phyloP scores from a whole-genome alignment of 2,329 filamentous ascomycete species.

The Rutstroemia sp. region DNA sequence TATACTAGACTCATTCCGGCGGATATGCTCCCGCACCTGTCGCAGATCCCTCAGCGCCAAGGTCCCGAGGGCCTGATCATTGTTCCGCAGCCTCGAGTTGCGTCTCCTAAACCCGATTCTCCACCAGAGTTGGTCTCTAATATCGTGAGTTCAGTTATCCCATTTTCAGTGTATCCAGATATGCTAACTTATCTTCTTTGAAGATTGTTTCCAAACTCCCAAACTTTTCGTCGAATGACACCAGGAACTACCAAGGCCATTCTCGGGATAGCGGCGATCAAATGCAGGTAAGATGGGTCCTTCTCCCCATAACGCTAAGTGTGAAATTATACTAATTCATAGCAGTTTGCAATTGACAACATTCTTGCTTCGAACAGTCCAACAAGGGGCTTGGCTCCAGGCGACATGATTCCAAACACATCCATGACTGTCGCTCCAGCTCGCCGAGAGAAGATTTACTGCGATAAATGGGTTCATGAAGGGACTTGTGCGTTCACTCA shows the following conservation, averaged over 20 bases:
- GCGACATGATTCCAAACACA: neutral
- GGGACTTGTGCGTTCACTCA: slow-evolving; percentile 80
- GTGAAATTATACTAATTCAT: slow-evolving; percentile 1
- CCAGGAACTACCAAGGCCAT: neutral
- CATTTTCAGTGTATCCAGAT: neutral
- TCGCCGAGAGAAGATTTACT: slow-evolving; percentile 58
- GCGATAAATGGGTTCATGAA: slow-evolving; percentile 83
- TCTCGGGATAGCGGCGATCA: neutral
- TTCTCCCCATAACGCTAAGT: neutral
- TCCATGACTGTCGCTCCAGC: neutral
- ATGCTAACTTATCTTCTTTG: neutral
- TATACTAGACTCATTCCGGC: slow-evolving; percentile 49
- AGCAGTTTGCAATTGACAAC: slow-evolving; percentile 4
- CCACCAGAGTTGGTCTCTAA: slow-evolving; percentile 15
- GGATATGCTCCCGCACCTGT: slow-evolving; percentile 39
- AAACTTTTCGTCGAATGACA: neutral
- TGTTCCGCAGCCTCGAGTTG: slow-evolving; percentile 19
- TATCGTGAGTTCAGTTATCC: slow-evolving; percentile 12
- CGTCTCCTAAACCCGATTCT: slow-evolving; percentile 12
- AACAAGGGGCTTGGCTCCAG: neutral
- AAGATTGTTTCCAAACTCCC: slow-evolving; percentile 4
- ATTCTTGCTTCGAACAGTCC: slow-evolving; percentile 1
- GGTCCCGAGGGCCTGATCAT: slow-evolving; percentile 28
- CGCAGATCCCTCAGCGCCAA: slow-evolving; percentile 29
- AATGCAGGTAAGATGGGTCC: slow-evolving; percentile 2